These are phyloP conservation scores for Laetiporus sulphureus DNA, from an alignment of 1,284 basidiomycete genomes.

Conservation along the genomic window DNA sequence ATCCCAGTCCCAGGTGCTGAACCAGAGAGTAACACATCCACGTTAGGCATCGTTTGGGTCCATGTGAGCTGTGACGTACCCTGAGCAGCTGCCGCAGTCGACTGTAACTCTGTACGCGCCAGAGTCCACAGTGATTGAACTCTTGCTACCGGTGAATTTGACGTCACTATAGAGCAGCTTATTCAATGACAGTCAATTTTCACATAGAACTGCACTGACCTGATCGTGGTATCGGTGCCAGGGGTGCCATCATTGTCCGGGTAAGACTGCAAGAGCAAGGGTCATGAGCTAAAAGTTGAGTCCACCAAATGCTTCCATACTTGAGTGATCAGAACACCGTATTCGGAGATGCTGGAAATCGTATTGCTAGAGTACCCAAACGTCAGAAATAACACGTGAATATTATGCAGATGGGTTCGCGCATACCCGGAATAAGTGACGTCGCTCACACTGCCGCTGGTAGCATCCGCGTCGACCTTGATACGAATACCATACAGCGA, in stretches of 20 bases:
- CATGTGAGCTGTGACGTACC: constrained; percentile 6
- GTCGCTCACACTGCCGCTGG: constrained; percentile 26
- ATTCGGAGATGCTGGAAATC: constrained; percentile 17
- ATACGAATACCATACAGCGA: constrained; percentile 22
- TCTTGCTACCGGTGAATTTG: constrained; percentile 25
- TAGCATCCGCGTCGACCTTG: constrained; percentile 31
- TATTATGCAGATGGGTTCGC: constrained; percentile 3
- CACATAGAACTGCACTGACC: background rate
- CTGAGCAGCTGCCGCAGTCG: constrained; percentile 28
- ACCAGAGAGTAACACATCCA: background rate
- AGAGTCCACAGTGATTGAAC: constrained; percentile 21
- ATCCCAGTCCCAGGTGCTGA: constrained; percentile 46
- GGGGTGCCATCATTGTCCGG: constrained; percentile 32
- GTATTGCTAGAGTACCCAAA: background rate
- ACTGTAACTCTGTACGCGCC: constrained; percentile 26
- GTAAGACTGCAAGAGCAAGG: constrained; percentile 23
- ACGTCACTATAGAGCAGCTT: constrained; percentile 16
- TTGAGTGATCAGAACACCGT: constrained; percentile 34
- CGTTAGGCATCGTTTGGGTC: background rate
- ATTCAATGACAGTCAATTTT: background rate
- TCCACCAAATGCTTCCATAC: constrained; percentile 3
- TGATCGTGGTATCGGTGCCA: constrained; percentile 27
- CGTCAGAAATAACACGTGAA: too few species aligned
- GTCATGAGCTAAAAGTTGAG: background rate
- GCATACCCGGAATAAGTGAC: constrained; percentile 30